Evolutionary conservation across 352 stramenopile species (phyloP), one percentile per base, ranked within the genome.

Genomic region (Pythium utonaiense): DNA sequence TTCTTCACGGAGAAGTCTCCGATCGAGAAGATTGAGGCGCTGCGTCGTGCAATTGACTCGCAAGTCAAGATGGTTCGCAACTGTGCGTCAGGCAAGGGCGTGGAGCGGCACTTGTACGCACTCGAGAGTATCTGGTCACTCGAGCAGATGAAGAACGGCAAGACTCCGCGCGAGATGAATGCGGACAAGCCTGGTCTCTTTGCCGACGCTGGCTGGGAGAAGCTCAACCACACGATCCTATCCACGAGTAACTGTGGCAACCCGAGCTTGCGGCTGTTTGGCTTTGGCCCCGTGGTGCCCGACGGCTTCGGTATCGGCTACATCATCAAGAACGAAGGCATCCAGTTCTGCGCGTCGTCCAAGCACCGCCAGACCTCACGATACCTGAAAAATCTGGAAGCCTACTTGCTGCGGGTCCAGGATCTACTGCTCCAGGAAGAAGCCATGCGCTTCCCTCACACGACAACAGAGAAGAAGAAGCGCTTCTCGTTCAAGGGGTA

Each of bases 201-300:
- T 53, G 75, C 78, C 6, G 94, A 96, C 34, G 72, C 77, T 19
- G 87, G 86, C 21, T 98, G 91, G 79, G 71, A 86, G 42, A 90
- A 88, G 52, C 71, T 98, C 38, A 98, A 98, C 71, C 91, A 98
- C 71, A 98, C 90, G 33, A 85, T 98, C 50, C 69, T 99, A 19
- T 98, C 93, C 16, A 99, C 96, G 9, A 97, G 82, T 50, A 99
- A 99, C 68, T 99, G 96, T 64, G 96, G 95, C 12, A 99, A 99
- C 74, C 93, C 96, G 36, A 94, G 87, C 62, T 76, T 99, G 45
- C 74, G 88, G 33, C 70, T 97, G 31, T 98, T 98, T 75, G 93
- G 95, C 30, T 98, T 98, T 70, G 92, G 91, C 9, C 90, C 92
- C 1, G 91, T 98, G 21, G 92, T 97, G 47, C 71, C 86, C 13